Base-by-base conservation (phyloP, 495 filamentous ascomycete species). In the Xeromyces bisporus region DNA sequence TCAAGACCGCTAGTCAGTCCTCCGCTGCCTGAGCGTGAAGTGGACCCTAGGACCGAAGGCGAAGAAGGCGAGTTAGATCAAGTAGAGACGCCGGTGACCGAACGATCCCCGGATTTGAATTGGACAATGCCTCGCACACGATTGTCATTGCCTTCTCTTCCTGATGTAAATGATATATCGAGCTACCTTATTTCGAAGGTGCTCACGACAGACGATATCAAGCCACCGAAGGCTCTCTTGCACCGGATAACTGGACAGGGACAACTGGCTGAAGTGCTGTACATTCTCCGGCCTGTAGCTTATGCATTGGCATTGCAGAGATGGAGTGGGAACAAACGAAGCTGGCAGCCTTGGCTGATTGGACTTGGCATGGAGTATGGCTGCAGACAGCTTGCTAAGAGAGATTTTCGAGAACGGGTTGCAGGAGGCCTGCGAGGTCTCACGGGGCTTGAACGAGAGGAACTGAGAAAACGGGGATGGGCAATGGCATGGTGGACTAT, bases 81-180 rank as follows among this genome's bases (percentile, higher is more conserved):
- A 18, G 60, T 59, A 50, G 51, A 67, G 12, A 62, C 58, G 4
- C 60, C 61, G 9, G 50, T 55, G 20, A 63, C 44, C 29, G 67
- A 67, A 15, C 48, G 51, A 4, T 54, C 46, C 26, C 56, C 39
- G 30, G 67, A 56, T 35, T 41, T 50, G 29, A 72, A 68, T 43
- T 97, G 86, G 80, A 77, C 67, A n/a, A 97, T 97, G 89, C 86
- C 86, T 16, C 73, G 89, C 39, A 97, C 89, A 0, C 82, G 83
- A 6, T 59, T 92, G 28, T 74, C 69, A 6, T 68, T 97, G 18
- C 86, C 91, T 0, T 71, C 64, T 23, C 62, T 97, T 14, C 89
- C 89, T 1, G 72, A 73, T 30, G 70, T 76, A 6, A 65, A 69
- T 15, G 81, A 89, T 44, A 79, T 93, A 15, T 77, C 78, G 15